Evolutionary conservation across 306 rosid species (phyloP), one percentile per base, ranked within the genome.

Genomic region (Quercus cerris): DNA sequence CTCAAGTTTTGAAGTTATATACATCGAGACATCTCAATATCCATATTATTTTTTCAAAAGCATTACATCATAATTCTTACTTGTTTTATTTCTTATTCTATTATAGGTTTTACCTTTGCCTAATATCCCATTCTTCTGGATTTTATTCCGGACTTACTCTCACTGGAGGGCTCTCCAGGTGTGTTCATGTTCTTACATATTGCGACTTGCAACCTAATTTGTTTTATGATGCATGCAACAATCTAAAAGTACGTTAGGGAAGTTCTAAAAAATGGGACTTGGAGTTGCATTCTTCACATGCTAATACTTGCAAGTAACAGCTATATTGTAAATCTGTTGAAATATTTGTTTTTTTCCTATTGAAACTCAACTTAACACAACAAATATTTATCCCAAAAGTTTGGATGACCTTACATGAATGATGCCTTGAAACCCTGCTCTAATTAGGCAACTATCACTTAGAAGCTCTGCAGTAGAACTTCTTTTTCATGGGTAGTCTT

Each of bases 81-180:
- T 73, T 62, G 31, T 79, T 27, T 70, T 86, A 30, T 88, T 79
- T 80, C 38, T 73, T 55, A n/a, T 52, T 44, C 52, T 75, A 27
- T 76, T 84, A 76, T 84, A 95, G 99, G 83, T 95, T 63, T 87
- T 95, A 80, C 99, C 99, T 49, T 76, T 93, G 90, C 99, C 99
- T 55, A 95, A 95, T 71, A 84, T 95, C 38, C 88, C 95, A 3
- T 95, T 93, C 88, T 95, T 95, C 80, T 91, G 99, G 98, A 66
- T 88, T 84, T 85, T 88, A 85, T 91, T 83, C 70, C 98, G 99
- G 62, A 73, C 94, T 33, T 93, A 91, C 76, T 95, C 99, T 79
- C 94, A 95, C 74, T 93, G 99, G 98, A 91, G 97, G 75, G 99
- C 98, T 69, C 84, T 89, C 46, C 88, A 93, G 97, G 99, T 95